Evolutionary conservation across 371 early-diverging fungal species (phyloP).

Genomic region (Mortierella sp.): DNA sequence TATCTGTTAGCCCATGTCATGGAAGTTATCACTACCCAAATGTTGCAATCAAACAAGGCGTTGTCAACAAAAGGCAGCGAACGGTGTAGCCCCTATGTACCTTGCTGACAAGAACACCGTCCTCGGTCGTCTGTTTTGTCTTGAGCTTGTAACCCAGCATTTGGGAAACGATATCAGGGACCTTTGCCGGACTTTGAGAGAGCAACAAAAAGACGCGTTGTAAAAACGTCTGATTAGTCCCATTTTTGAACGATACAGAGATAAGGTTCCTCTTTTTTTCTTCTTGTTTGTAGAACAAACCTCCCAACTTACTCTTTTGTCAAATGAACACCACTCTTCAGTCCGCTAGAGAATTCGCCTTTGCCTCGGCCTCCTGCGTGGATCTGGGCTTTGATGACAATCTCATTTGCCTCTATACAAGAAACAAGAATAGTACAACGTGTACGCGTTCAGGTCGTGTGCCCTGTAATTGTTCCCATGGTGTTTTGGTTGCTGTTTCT

Average conservation of each 20-base stretch:
- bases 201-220: background rate
- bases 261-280: no score
- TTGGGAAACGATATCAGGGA: slow-evolving; percentile 64
- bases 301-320: slow-evolving; percentile 52
- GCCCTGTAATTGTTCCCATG: background rate
- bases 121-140: slow-evolving; percentile 76
- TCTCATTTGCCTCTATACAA: slow-evolving; percentile 60
- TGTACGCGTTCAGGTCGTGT: no score
- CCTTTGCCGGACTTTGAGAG: slow-evolving; percentile 51
- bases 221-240: background rate
- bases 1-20: no score
- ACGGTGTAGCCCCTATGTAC: no score
- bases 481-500: background rate
- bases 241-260: no score
- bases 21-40: no score
- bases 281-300: no score
- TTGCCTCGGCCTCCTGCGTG: slow-evolving; percentile 78
- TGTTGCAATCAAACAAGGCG: no score
- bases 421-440: no score
- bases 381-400: slow-evolving; percentile 79
- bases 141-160: slow-evolving; percentile 77
- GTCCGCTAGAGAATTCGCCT: slow-evolving; percentile 70
- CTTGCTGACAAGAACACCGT: slow-evolving; percentile 60
- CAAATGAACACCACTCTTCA: slow-evolving; percentile 71
- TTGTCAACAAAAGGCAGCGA: no score